Conservation (phyloP, 73 alveolate genomes). For the Urostyla sp. region DNA sequence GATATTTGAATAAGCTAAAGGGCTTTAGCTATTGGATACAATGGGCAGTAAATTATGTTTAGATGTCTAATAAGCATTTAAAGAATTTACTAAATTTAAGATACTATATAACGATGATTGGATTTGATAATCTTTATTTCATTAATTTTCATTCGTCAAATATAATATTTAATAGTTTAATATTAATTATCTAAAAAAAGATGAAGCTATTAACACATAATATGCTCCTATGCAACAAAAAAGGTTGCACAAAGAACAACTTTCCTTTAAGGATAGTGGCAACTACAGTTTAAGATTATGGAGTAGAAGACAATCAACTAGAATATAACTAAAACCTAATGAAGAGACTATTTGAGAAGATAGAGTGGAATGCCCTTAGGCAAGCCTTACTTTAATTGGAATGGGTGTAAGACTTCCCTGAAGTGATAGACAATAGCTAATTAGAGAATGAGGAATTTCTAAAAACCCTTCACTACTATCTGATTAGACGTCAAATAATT, state of each 20-base stretch:
- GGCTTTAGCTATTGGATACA: too few species aligned
- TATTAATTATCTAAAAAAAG: conserved; percentile 1
- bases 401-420: conserved; percentile 54
- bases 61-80: background rate
- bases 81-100: too few species aligned
- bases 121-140: too few species aligned
- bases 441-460: conserved; percentile 69
- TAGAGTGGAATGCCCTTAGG: conserved; percentile 69
- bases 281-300: conserved; percentile 25
- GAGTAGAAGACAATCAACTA: conserved; percentile 21
- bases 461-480: conserved; percentile 65
- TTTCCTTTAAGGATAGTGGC: conserved; percentile 64
- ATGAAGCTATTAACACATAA: conserved; percentile 87
- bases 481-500: conserved; percentile 69
- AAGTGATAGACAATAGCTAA: conserved; percentile 45
- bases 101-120: too few species aligned
- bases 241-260: conserved; percentile 75
- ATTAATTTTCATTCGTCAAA: too few species aligned
- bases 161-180: background rate
- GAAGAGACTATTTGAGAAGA: conserved; percentile 47
- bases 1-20: too few species aligned
- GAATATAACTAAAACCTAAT: conserved; percentile 48
- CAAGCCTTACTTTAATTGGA: conserved; percentile 45
- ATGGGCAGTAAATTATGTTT: too few species aligned
- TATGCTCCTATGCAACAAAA: conserved; percentile 81